Evolutionary conservation across 495 filamentous ascomycete genomes (phyloP).

Genomic region (Emericellopsis terricola): DNA sequence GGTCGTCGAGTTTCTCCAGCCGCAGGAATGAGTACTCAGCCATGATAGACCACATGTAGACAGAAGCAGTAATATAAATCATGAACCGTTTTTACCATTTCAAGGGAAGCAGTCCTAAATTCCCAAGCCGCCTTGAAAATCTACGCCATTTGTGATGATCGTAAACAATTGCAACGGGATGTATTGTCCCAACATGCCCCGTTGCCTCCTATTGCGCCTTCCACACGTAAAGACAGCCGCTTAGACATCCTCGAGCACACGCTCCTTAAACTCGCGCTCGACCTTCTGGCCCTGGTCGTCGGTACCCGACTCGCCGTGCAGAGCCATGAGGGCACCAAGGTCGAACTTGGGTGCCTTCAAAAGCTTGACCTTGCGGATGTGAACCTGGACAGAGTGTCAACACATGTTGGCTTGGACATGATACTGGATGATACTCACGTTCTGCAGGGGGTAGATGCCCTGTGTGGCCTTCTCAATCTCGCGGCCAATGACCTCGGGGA

Average conservation of each 20-base stretch:
- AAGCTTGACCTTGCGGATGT: constrained; percentile 99
- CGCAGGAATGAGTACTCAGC: not conserved
- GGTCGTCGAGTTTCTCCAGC: not conserved
- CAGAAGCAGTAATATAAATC: not conserved
- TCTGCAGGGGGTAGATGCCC: constrained; percentile 98
- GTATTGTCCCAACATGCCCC: not conserved
- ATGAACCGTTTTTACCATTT: not conserved
- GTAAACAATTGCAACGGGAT: not conserved
- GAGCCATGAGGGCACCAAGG: constrained; percentile 79
- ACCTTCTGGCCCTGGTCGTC: constrained; percentile 98
- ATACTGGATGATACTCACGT: constrained; percentile 52
- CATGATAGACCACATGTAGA: not conserved
- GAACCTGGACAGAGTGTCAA: no score
- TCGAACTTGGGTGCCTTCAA: constrained; percentile 98
- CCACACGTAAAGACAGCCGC: not conserved
- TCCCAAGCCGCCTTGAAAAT: not conserved
- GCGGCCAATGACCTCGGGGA: constrained; percentile 96
- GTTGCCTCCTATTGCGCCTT: not conserved
- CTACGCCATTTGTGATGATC: not conserved
- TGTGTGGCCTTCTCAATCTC: constrained; percentile 99
- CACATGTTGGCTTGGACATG: no score
- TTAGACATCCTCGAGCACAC: constrained; percentile 79
- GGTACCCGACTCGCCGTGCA: constrained; percentile 91
- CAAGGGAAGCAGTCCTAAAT: not conserved
- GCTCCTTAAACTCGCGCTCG: constrained; percentile 98